Evolutionary conservation across 768 basidiomycete species (phyloP), one percentile per base, ranked within the genome.

Genomic region (Sutorius australiensis): DNA sequence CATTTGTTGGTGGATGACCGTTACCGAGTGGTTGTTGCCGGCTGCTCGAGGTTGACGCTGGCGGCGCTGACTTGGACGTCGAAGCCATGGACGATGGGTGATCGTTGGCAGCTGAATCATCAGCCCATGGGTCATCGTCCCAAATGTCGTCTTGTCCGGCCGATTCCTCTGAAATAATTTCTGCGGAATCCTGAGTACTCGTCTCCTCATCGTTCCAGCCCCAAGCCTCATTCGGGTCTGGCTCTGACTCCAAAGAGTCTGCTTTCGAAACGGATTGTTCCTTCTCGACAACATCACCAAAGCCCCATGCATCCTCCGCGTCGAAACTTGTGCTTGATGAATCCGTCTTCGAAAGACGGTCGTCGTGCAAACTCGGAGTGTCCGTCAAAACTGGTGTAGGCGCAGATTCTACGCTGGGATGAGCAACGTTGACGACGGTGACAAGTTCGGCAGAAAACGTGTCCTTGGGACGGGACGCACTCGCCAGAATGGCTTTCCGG

Each of bases 121-220:
- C 83, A 40, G 71, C 78, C 89, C 87, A 89, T 3, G 86, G 82
- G 56, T 88, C 75, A 36, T 87, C 87, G 42, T 87, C 87, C 79
- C 84, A 85, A 14, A 74, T 66, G 30, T 68, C 72, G 48, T 80
- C 78, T 52, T 77, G 80, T 19, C 72, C 61, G 5, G 63, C 62
- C 21, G 73, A 68, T 16, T 57, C 67, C 11, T 67, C 66, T 8
- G 63, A 46, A 6, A 70, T 48, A 12, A 50, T 28, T 9, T 40
- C 48, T 1, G 43, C 12, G 3, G 55, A 54, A 42, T n/a, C 48
- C 27, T 53, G 48, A 21, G 17, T 27, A 5, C 41, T 47, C 14
- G 74, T 75, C 13, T 62, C 48, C 43, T 68, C 74, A 30, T 82
- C 81, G 36, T 88, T 83, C 83, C 83, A 89, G 3, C 84, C 90